Conservation (phyloP, 176 grass and related monocot species). For the Avena atlantica region DNA sequence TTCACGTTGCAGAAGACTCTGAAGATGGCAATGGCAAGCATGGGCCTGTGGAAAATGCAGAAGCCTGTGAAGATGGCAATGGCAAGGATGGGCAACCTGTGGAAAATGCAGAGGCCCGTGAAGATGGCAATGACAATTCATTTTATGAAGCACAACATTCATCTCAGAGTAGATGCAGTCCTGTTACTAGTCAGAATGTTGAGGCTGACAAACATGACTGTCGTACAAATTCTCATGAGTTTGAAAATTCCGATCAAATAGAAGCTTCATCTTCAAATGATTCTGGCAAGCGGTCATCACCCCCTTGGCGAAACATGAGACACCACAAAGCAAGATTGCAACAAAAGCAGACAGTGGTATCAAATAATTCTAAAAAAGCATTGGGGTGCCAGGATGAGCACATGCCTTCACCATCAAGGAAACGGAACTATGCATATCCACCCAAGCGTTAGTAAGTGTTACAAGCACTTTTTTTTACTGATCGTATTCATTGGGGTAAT, state of each 20-base stretch:
- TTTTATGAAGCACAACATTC: slow-evolving; percentile 36
- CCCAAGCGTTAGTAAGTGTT: slow-evolving; percentile 56
- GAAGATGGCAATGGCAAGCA: slow-evolving; percentile 24
- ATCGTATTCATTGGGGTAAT: background rate
- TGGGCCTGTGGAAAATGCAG: slow-evolving; percentile 23
- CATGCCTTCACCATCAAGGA: slow-evolving; percentile 44
- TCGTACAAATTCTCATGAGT: slow-evolving; percentile 29
- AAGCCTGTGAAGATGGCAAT: slow-evolving; percentile 32
- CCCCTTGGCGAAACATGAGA: slow-evolving; percentile 47
- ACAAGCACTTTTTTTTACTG: background rate
- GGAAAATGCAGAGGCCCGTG: slow-evolving; percentile 32
- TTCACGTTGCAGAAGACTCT: slow-evolving; percentile 22
- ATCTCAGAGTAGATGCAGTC: slow-evolving; percentile 36
- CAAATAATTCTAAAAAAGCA: slow-evolving; percentile 33
- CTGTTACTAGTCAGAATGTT: slow-evolving; percentile 38
- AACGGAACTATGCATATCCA: slow-evolving; percentile 24
- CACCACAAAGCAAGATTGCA: slow-evolving; percentile 19
- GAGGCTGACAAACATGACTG: slow-evolving; percentile 29
- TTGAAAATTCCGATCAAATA: slow-evolving; percentile 36
- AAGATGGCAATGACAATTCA: slow-evolving; percentile 34
- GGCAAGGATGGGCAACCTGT: background rate
- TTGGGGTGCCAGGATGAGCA: slow-evolving; percentile 27
- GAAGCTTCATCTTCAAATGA: slow-evolving; percentile 48
- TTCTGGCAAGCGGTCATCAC: slow-evolving; percentile 38
- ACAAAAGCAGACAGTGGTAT: slow-evolving; percentile 7